Evolutionary conservation across 2,329 filamentous ascomycete species (phyloP).

Genomic region (Cyanodermella asteris): DNA sequence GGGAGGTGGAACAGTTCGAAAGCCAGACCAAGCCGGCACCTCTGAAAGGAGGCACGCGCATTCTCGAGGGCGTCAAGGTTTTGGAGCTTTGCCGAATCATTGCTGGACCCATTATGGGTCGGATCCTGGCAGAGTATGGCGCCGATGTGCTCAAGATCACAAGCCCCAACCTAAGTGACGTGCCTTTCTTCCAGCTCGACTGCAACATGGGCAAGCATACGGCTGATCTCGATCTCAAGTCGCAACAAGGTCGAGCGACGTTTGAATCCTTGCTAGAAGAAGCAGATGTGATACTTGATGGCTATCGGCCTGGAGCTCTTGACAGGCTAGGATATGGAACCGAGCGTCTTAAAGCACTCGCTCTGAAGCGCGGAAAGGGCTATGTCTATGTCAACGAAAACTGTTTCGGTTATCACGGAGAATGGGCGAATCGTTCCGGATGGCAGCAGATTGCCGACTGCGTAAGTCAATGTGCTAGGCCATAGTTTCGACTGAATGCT

Average conservation of each 20-base stretch:
- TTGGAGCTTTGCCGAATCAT: slow-evolving; percentile 57
- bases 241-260: slow-evolving; percentile 24
- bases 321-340: slow-evolving; percentile 40
- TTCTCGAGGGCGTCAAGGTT: slow-evolving; percentile 42
- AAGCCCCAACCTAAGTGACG: slow-evolving; percentile 42
- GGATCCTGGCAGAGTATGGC: slow-evolving; percentile 52
- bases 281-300: slow-evolving; percentile 45
- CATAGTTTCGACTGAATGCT: too few relatives aligned
- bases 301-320: slow-evolving; percentile 45
- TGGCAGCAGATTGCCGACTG: slow-evolving; percentile 56
- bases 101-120: slow-evolving; percentile 49
- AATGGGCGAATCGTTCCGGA: slow-evolving; percentile 41
- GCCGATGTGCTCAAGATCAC: slow-evolving; percentile 55
- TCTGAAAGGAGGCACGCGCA: slow-evolving; percentile 12
- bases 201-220: slow-evolving; percentile 49
- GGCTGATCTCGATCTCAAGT: slow-evolving; percentile 40
- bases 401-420: slow-evolving; percentile 44
- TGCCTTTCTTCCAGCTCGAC: slow-evolving; percentile 52
- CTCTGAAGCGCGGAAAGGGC: slow-evolving; percentile 34
- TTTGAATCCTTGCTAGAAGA: slow-evolving; percentile 40
- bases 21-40: slow-evolving; percentile 12
- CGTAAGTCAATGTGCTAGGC: too few relatives aligned
- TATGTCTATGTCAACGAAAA: slow-evolving; percentile 50
- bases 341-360: slow-evolving; percentile 29
- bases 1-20: slow-evolving; percentile 23